phyloP scores from a whole-genome alignment of 257 asterid genomes.

The Nicotiana tomentosiformis region DNA sequence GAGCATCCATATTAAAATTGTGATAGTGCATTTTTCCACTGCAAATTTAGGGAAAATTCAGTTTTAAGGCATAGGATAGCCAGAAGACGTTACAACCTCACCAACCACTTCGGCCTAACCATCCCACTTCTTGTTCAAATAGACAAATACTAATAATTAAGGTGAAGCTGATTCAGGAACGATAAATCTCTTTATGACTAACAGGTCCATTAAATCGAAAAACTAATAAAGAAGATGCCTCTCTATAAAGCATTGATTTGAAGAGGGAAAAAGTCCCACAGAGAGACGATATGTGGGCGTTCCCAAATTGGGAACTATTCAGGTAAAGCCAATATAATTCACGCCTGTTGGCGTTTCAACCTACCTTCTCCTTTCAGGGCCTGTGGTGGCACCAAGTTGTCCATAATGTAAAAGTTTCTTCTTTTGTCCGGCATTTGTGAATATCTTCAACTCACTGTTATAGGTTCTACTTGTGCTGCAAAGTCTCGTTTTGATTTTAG shows the following conservation, averaged over 20 bases:
- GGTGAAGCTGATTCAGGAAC: background rate
- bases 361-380: background rate
- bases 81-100: background rate
- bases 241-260: background rate
- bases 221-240: background rate
- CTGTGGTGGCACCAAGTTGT: background rate
- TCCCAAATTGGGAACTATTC: too few relatives aligned
- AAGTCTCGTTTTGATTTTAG: background rate
- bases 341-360: too few relatives aligned
- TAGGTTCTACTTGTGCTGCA: background rate
- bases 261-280: background rate
- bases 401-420: background rate
- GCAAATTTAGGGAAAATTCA: background rate
- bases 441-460: background rate
- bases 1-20: too few relatives aligned
- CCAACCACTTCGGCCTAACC: slow-evolving; percentile 3
- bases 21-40: background rate
- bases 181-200: background rate
- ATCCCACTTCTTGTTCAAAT: background rate
- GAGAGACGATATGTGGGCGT: too few relatives aligned
- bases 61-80: background rate
- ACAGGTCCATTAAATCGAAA: background rate
- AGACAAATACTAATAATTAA: background rate
- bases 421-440: background rate
- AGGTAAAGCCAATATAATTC: too few relatives aligned